Base-by-base conservation (phyloP, 495 filamentous ascomycete genomes). In the Talaromyces trachyspermus region DNA sequence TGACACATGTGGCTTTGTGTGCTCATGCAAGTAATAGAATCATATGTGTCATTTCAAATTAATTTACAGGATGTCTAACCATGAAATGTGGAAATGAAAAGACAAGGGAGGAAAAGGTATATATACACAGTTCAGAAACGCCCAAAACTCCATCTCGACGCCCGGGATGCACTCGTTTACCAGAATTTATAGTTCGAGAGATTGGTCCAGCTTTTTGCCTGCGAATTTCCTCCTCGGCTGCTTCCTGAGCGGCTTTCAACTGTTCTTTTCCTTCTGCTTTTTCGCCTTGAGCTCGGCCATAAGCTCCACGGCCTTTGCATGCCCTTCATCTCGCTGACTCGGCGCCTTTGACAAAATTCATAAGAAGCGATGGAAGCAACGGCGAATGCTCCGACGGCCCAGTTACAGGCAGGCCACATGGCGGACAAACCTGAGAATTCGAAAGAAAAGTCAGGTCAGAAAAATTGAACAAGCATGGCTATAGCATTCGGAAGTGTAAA, bases 261-360 rank as follows among this genome's bases (percentile, higher is more conserved):
- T 81, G 67, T 51, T 79, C 76, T 62, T 86, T 83, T 71, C 69
- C 57, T 82, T 74, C 63, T 84, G 73, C 53, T 78, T 78, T 59
- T 87, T 83, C 7, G 69, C 63, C 59, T 85, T 79, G 59, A 86
- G 77, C 47, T 78, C 69, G 52, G 89, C 81, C 60, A 95, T 84
- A 46, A 95, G 72, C 57, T 90, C 84, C 20, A 90, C 78, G 7
- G 83, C 84, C 49, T 86, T 67, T 85, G 81, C 78, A 97, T 85
- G 40, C 86, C 83, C 44, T 79, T 77, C 57, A 78, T 73, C 65
- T 95, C 91, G 49, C 79, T 68, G 29, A 73, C 62, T 49, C 91
- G 77, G 30, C 71, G 74, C 48, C 76, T 76, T 55, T 86, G 81
- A 66, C 89, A 98, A 52, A 81, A 86, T 66, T 95, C 87, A 61